Percentiles rank a stretch among this genome's conserved stretches.
Evolutionary conservation across 371 early-diverging fungal genomes (phyloP).

Genomic region (Haplosporangium sp.): DNA sequence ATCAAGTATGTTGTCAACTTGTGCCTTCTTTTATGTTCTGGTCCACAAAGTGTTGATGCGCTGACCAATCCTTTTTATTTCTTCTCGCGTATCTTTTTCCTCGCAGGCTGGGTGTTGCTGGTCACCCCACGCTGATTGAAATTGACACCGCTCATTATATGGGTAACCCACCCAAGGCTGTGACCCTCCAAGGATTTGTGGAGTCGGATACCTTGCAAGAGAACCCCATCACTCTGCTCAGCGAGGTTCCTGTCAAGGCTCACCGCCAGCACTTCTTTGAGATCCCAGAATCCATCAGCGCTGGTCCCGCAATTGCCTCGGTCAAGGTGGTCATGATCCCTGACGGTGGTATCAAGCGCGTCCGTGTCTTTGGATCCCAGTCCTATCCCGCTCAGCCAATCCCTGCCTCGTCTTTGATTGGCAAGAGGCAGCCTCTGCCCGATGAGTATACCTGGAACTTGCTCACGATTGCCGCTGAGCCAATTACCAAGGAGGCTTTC

Average conservation of each 20-base stretch:
- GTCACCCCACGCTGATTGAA: constrained; percentile 76
- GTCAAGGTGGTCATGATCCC: constrained; percentile 33
- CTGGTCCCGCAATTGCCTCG: constrained; percentile 59
- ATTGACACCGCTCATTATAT: constrained; percentile 87
- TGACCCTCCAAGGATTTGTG: constrained; percentile 33
- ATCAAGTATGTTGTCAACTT: constrained; percentile 24
- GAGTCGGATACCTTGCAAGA: constrained; percentile 20
- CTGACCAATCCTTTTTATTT: neutral
- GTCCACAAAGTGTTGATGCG: neutral
- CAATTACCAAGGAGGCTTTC: constrained; percentile 74
- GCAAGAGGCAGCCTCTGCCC: constrained; percentile 28
- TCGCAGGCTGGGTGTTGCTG: constrained; percentile 74
- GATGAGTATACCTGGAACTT: constrained; percentile 48
- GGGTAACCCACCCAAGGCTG: constrained; percentile 85
- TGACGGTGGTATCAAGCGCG: constrained; percentile 80
- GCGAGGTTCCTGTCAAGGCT: constrained; percentile 58
- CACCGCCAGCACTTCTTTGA: constrained; percentile 77
- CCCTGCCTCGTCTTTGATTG: constrained; percentile 19
- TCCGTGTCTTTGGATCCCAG: constrained; percentile 70
- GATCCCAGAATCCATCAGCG: constrained; percentile 64
- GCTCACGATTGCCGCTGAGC: constrained; percentile 58
- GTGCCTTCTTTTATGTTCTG: neutral
- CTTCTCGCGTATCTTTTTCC: constrained; percentile 29
- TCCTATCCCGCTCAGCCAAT: constrained; percentile 48
- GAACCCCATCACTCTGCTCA: constrained; percentile 53